Conservation (phyloP, 306 rosid genomes). For the Rubus parviflorus region DNA sequence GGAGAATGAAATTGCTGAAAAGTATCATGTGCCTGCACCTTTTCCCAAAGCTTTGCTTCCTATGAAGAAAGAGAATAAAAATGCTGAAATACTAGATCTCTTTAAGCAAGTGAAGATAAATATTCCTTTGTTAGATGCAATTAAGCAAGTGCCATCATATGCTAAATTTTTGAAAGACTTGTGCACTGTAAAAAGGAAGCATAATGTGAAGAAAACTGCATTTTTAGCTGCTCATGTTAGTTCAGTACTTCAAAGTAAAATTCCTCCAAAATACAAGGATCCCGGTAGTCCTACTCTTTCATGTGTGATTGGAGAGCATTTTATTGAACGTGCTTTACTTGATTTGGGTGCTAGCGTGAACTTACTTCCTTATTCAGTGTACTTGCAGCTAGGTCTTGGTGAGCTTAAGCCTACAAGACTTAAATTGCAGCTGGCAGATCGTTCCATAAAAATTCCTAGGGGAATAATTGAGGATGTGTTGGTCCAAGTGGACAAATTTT, state of each 20-base stretch:
- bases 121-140: neutral
- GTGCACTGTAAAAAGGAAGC: neutral
- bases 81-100: neutral
- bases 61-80: neutral
- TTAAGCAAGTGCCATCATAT: neutral
- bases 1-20: neutral
- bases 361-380: neutral
- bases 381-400: neutral
- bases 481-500: neutral
- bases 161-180: neutral
- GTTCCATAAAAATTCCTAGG: neutral
- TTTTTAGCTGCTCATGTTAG: neutral
- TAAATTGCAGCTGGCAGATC: neutral
- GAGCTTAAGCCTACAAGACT: neutral
- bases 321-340: neutral
- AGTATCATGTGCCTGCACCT: neutral
- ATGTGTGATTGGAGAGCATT: neutral
- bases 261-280: neutral
- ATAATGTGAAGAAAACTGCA: neutral
- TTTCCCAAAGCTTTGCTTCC: neutral
- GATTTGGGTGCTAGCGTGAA: constrained; percentile 7
- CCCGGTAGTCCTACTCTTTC: neutral
- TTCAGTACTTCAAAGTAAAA: neutral
- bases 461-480: neutral
- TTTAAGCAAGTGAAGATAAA: neutral